Evolutionary conservation across 805 yeast species (phyloP).

Genomic region (Saturnispora kantuleensis): DNA sequence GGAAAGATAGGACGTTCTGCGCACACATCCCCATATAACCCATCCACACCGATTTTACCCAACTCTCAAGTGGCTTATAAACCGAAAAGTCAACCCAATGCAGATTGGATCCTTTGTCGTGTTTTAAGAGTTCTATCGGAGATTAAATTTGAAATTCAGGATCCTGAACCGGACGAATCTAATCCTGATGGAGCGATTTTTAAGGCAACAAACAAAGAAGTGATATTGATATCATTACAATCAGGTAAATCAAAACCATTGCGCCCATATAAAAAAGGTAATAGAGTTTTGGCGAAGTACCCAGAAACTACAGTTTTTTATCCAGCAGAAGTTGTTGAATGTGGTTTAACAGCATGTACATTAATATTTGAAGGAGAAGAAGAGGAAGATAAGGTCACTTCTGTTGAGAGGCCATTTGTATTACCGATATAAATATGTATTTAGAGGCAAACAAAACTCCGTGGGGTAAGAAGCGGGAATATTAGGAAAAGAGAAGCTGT

Average conservation of each 20-base stretch:
- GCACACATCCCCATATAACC: conserved; percentile 15
- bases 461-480: not conserved
- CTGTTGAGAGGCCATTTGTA: conserved; percentile 77
- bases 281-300: conserved; percentile 82
- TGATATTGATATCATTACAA: conserved; percentile 51
- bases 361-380: conserved; percentile 93
- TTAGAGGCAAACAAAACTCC: not conserved
- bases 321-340: conserved; percentile 84
- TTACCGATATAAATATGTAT: conserved; percentile 34
- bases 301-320: conserved; percentile 98
- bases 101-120: conserved; percentile 95
- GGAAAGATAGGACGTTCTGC: conserved; percentile 16
- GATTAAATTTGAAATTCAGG: conserved; percentile 73
- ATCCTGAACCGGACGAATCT: conserved; percentile 94
- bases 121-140: conserved; percentile 50
- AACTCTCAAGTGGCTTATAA: conserved; percentile 88
- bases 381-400: conserved; percentile 91
- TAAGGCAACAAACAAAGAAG: conserved; percentile 73
- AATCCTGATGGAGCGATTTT: conserved; percentile 81
- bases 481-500: not conserved
- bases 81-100: conserved; percentile 50
- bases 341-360: conserved; percentile 66
- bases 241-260: conserved; percentile 22
- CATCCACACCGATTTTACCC: conserved; percentile 15
- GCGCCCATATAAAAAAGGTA: conserved; percentile 56